Percentiles rank a stretch among this genome's conserved stretches.
Evolutionary conservation across 1,284 basidiomycete species (phyloP).

Genomic region (Ceratobasidium sp.): DNA sequence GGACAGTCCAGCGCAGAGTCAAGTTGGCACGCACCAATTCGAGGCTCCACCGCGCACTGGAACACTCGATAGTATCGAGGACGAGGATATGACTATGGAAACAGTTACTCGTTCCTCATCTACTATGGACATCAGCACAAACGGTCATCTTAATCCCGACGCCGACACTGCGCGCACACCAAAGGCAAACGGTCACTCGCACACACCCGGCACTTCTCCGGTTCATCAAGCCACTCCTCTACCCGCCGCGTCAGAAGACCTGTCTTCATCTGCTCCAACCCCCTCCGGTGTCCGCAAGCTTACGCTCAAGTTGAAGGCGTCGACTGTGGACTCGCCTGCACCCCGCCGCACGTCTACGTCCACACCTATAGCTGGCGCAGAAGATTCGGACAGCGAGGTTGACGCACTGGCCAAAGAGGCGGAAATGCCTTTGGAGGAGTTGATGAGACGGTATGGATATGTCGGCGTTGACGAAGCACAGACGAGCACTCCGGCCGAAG

Average conservation of each 20-base stretch:
- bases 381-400: conserved; percentile 61
- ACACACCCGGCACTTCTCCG: neutral
- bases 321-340: conserved; percentile 51
- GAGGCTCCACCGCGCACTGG: neutral
- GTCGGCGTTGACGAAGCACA: conserved; percentile 49
- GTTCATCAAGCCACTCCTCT: conserved; percentile 49
- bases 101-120: neutral
- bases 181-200: conserved; percentile 16
- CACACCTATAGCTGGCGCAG: conserved; percentile 47
- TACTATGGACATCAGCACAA: neutral
- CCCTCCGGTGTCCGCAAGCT: conserved; percentile 58
- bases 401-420: conserved; percentile 65
- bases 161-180: neutral
- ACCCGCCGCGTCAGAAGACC: conserved; percentile 48
- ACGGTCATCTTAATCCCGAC: neutral
- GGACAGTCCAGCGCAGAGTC: neutral
- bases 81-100: too few species aligned
- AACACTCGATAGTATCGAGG: neutral
- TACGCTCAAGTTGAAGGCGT: conserved; percentile 60
- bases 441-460: conserved; percentile 64
- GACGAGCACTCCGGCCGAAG: conserved; percentile 20
- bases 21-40: neutral
- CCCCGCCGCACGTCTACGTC: neutral
- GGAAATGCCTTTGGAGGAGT: conserved; percentile 66
- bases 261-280: conserved; percentile 51